Conservation (phyloP, 176 grass and related monocot genomes). For the Musa schizocarpa region DNA sequence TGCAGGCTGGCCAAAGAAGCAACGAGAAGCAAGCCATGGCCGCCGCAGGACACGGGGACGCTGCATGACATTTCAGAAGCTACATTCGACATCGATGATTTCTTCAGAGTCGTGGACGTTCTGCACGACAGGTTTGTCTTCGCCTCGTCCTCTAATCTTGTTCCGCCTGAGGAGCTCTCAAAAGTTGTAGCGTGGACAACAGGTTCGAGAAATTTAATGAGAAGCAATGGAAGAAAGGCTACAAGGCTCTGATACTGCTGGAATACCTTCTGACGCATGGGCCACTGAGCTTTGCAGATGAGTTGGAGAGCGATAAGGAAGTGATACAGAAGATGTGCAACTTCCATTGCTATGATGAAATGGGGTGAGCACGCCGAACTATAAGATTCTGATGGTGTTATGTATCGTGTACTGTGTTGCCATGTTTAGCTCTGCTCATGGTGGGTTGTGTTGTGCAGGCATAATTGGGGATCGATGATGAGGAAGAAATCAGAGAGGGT, state of each 20-base stretch:
- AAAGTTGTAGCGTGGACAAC: neutral
- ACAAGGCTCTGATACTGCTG: conserved; percentile 72
- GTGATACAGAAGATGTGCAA: conserved; percentile 37
- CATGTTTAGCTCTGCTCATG: no score
- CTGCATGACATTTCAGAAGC: conserved; percentile 67
- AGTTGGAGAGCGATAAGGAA: conserved; percentile 50
- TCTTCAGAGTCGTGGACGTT: conserved; percentile 57
- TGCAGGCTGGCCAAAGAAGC: conserved; percentile 74
- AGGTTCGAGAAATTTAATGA: conserved; percentile 63
- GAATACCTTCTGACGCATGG: conserved; percentile 79
- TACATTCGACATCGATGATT: conserved; percentile 89
- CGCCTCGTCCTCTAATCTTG: neutral
- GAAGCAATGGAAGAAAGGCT: conserved; percentile 66
- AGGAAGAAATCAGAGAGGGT: conserved; percentile 71
- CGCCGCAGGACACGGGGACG: conserved; percentile 49
- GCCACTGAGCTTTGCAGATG: conserved; percentile 45
- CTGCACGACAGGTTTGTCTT: conserved; percentile 34
- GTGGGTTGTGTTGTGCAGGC: conserved; percentile 25
- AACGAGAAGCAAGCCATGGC: conserved; percentile 58
- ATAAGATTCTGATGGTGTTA: neutral
- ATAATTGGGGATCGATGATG: conserved; percentile 72
- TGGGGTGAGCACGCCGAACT: conserved; percentile 31
- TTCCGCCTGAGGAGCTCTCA: neutral
- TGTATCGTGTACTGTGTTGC: no score
- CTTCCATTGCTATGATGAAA: conserved; percentile 79